Evolutionary conservation across 2,329 filamentous ascomycete genomes (phyloP).

Genomic region (Sarocladium strictum): DNA sequence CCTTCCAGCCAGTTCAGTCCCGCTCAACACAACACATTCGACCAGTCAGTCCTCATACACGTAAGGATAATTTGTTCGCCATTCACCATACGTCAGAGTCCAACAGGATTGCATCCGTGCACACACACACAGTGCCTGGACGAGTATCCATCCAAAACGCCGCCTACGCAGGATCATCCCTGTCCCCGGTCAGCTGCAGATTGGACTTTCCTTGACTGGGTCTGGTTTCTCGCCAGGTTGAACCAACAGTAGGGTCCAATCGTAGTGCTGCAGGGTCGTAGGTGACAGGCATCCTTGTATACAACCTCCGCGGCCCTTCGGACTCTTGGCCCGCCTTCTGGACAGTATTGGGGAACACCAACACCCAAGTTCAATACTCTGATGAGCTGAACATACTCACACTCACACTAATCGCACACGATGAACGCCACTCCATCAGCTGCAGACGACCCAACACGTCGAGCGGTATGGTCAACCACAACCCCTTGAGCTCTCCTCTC

Average conservation of each 20-base stretch:
- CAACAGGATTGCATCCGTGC: no score
- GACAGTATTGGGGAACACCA: background rate
- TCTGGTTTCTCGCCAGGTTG: background rate
- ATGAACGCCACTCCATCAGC: background rate
- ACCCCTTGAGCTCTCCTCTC: background rate
- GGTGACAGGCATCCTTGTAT: no score
- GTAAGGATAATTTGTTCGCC: background rate
- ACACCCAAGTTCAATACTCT: background rate
- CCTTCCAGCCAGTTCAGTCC: background rate
- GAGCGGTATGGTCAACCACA: background rate
- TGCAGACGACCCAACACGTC: conserved; percentile 2
- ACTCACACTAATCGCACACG: background rate
- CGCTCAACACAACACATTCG: no score
- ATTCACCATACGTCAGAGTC: no score
- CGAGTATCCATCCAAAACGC: background rate
- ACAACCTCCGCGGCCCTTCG: no score
- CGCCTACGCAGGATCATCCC: background rate
- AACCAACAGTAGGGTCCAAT: no score
- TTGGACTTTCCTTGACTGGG: background rate
- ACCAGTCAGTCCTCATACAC: conserved; percentile 1
- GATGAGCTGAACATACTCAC: background rate
- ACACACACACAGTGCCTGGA: no score
- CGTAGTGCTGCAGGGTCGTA: no score
- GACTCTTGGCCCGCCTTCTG: background rate
- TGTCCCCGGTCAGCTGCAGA: background rate